Conservation (phyloP, 2,329 filamentous ascomycete species). For the Fusarium paranaense region DNA sequence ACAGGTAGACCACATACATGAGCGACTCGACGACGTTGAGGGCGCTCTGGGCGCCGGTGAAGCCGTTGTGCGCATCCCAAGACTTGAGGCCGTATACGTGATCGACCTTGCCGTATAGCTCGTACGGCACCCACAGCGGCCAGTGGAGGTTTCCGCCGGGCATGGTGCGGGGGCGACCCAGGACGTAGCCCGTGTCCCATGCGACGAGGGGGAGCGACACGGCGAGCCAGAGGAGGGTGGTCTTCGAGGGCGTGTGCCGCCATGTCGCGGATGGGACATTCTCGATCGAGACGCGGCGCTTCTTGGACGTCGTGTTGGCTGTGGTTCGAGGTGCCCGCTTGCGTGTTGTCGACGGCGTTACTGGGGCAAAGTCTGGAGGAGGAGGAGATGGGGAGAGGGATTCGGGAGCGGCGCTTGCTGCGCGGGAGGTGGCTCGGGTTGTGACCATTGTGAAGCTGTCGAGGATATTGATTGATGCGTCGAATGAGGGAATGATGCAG, state of each 20-base stretch:
- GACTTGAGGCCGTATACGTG: conserved; percentile 84
- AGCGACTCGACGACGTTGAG: conserved; percentile 77
- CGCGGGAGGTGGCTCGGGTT: conserved; percentile 52
- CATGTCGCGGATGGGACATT: conserved; percentile 40
- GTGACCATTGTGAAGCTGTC: conserved; percentile 49
- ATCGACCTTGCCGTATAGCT: conserved; percentile 83
- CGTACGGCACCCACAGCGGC: conserved; percentile 82
- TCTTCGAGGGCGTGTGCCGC: conserved; percentile 59
- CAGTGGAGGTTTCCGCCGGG: conserved; percentile 77
- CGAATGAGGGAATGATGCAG: neutral
- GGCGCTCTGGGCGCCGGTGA: conserved; percentile 78
- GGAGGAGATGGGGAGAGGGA: conserved; percentile 22
- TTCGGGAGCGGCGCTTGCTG: conserved; percentile 44
- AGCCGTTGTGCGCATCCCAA: conserved; percentile 75
- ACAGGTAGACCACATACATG: conserved; percentile 71
- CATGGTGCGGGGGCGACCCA: conserved; percentile 85
- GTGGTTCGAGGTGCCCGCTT: conserved; percentile 27
- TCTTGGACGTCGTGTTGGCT: conserved; percentile 21
- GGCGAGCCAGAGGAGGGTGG: conserved; percentile 75
- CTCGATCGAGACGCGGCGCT: conserved; percentile 17
- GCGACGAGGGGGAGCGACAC: conserved; percentile 81
- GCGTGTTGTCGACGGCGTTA: conserved; percentile 27
- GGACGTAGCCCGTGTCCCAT: conserved; percentile 85
- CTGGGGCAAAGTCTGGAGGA: conserved; percentile 8
- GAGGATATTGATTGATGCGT: neutral